These are phyloP conservation scores for Fraxinus platypoda DNA, from an alignment of 305 asterid species.

Conservation along the genomic window DNA sequence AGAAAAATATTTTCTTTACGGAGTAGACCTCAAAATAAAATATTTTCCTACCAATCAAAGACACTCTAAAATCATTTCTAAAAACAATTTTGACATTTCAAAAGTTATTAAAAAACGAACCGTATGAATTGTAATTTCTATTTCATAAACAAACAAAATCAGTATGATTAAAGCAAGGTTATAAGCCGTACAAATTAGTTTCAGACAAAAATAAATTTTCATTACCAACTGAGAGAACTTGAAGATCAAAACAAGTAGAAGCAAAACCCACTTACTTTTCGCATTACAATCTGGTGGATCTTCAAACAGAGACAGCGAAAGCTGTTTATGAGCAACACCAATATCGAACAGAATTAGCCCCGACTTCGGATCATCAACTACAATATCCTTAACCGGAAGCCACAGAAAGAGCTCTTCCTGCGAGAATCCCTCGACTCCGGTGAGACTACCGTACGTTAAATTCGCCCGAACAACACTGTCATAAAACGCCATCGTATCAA, in stretches of 20 bases:
- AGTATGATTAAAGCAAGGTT: too few species aligned
- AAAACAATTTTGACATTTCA: too few species aligned
- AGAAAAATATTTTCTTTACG: too few species aligned
- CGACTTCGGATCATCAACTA: constrained; percentile 64
- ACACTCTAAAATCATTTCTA: too few species aligned
- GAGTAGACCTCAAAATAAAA: too few species aligned
- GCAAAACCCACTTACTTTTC: constrained; percentile 20
- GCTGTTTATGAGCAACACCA: constrained; percentile 78
- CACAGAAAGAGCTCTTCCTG: constrained; percentile 87
- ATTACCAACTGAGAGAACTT: neutral
- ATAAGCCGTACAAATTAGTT: too few species aligned
- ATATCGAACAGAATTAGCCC: constrained; percentile 75
- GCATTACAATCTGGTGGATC: constrained; percentile 76
- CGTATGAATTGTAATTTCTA: too few species aligned
- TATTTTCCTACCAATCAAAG: too few species aligned
- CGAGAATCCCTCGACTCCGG: constrained; percentile 71
- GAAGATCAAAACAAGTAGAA: neutral
- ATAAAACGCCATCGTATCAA: constrained; percentile 82
- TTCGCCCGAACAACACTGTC: constrained; percentile 66
- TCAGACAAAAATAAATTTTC: too few species aligned
- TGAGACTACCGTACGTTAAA: constrained; percentile 65
- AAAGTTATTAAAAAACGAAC: too few species aligned
- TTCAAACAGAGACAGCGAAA: constrained; percentile 75
- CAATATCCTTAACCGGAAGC: constrained; percentile 77
- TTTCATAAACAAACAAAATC: too few species aligned